These are phyloP conservation scores for Sphagnum tenellum DNA, from an alignment of 225 moss, liverwort and hornwort genomes.

Conservation along the genomic window DNA sequence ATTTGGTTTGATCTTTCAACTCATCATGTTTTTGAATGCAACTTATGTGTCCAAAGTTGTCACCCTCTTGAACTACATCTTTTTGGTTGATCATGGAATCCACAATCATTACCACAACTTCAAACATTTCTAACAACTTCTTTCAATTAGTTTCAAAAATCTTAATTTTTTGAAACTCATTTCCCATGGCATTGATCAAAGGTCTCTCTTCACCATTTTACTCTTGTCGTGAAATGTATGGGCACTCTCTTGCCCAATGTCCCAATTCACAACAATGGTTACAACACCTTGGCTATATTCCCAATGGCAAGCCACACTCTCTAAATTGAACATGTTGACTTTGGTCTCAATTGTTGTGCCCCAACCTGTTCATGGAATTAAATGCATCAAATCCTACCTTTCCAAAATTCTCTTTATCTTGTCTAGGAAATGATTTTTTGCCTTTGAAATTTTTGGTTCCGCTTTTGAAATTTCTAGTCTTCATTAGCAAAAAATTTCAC, in stretches of 20 bases:
- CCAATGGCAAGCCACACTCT: neutral
- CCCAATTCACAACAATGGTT: neutral
- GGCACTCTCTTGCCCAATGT: neutral
- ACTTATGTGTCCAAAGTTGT: too few relatives aligned
- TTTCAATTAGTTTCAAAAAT: neutral
- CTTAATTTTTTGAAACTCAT: neutral
- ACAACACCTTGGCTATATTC: neutral
- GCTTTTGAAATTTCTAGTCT: neutral
- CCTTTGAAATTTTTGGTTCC: neutral
- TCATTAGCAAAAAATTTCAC: neutral
- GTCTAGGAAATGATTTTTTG: neutral
- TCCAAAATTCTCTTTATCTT: neutral
- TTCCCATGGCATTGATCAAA: neutral
- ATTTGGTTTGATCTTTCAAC: too few relatives aligned
- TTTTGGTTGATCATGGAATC: neutral
- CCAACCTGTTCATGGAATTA: neutral
- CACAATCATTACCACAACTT: neutral
- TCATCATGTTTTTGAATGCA: too few relatives aligned
- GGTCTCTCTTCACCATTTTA: neutral
- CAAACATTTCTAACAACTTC: neutral
- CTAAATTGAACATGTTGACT: neutral
- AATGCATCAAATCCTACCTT: neutral
- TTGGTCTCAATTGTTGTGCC: too few relatives aligned
- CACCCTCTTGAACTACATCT: too few relatives aligned
- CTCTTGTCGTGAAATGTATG: neutral